These are phyloP conservation scores for Postia placenta DNA, from an alignment of 768 basidiomycete species.

Conservation along the genomic window DNA sequence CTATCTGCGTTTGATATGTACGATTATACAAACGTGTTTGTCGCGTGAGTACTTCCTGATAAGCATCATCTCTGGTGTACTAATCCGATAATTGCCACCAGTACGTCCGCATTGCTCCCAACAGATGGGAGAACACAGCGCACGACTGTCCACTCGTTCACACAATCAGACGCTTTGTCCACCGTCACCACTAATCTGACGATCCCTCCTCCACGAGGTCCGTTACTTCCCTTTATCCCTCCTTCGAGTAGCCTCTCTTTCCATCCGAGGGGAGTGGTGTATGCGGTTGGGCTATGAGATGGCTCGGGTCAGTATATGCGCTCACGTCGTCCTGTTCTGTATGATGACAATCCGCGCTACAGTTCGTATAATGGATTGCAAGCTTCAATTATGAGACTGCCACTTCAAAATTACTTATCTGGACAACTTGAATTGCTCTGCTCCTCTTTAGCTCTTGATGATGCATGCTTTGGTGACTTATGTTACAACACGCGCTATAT, in stretches of 20 bases:
- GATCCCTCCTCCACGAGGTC: conserved; percentile 44
- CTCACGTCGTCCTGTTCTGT: not conserved
- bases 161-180: conserved; percentile 33
- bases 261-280: conserved; percentile 86
- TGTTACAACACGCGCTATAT: too few relatives aligned
- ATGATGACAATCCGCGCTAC: conserved; percentile 10
- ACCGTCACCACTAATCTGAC: conserved; percentile 51
- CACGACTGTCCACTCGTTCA: conserved; percentile 53
- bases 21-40: conserved; percentile 75
- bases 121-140: conserved; percentile 64
- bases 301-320: conserved; percentile 44
- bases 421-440: not conserved
- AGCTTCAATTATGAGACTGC: conserved; percentile 29
- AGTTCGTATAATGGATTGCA: conserved; percentile 58
- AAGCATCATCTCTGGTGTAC: not conserved
- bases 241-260: conserved; percentile 63
- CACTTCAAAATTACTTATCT: not conserved
- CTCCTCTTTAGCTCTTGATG: not conserved
- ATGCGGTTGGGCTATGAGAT: conserved; percentile 66
- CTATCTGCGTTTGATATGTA: conserved; percentile 87
- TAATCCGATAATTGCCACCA: too few relatives aligned
- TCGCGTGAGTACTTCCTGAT: conserved; percentile 52
- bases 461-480: not conserved
- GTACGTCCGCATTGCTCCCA: conserved; percentile 55
- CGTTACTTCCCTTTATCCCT: conserved; percentile 56